phyloP scores from a whole-genome alignment of 2,329 filamentous ascomycete genomes.

The Alternaria angustiovoidea region DNA sequence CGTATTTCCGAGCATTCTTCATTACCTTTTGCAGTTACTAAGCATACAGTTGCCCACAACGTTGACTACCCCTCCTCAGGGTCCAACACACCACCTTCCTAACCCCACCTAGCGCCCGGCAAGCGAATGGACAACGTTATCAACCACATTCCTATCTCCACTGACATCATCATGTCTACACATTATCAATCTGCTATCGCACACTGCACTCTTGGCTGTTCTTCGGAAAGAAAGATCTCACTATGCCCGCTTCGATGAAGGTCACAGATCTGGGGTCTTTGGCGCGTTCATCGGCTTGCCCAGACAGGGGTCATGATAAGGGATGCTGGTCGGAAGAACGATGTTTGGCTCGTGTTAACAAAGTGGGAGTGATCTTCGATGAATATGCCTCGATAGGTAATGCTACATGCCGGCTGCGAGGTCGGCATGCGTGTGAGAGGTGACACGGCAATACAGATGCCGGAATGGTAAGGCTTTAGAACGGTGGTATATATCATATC shows the following conservation, averaged over 20 bases:
- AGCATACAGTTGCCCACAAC: background rate
- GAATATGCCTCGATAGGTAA: background rate
- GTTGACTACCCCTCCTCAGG: slow-evolving; percentile 6
- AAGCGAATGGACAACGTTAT: slow-evolving; percentile 7
- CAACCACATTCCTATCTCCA: slow-evolving; percentile 6
- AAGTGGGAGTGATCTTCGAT: slow-evolving; percentile 4
- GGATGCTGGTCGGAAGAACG: background rate
- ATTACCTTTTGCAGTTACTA: background rate
- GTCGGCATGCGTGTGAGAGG: slow-evolving; percentile 8
- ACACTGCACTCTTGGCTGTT: background rate
- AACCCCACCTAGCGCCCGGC: slow-evolving; percentile 13
- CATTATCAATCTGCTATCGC: background rate
- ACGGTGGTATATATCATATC: background rate
- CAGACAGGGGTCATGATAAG: slow-evolving; percentile 14
- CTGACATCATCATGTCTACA: slow-evolving; percentile 7
- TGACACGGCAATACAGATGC: background rate
- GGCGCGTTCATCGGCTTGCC: slow-evolving; percentile 3
- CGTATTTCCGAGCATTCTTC: background rate
- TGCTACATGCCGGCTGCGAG: slow-evolving; percentile 1
- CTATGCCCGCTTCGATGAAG: background rate
- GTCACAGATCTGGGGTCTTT: slow-evolving; percentile 2
- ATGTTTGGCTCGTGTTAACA: background rate
- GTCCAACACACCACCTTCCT: slow-evolving; percentile 14
- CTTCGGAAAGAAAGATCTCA: background rate
- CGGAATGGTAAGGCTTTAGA: background rate